Evolutionary conservation across 1,139 yeast genomes (phyloP), one percentile per base, ranked within the genome.

Genomic region (Sugiyamaella japonica): DNA sequence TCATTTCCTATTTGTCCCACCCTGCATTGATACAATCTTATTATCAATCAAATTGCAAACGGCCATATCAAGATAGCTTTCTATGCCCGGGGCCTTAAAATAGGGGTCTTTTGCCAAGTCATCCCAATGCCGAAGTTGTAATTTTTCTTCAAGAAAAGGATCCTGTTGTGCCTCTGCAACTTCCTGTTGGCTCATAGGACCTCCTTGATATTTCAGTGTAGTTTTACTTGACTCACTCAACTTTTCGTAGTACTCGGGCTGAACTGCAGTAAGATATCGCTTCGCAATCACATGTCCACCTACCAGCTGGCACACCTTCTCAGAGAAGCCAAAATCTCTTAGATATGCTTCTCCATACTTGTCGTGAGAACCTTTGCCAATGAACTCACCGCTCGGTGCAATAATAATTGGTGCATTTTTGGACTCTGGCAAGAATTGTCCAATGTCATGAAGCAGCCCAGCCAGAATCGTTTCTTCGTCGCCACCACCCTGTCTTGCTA

Each of bases 281-380:
- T 57, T 57, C 12, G 59, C 58, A 23, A 38, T 41, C 10, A 57
- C 59, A 45, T 57, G 59, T 4, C 56, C 59, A 7, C 59, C 59
- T 12, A 57, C 59, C 28, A 57, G 34, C 37, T 56, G 55, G 41
- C 59, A 57, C n/a, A 56, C 54, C 40, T 57, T 57, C 17, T 57
- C 59, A 23, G 46, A 46, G 47, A 57, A 57, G 8, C 59, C 59
- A 48, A 57, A 57, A n/a, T 50, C 55, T n/a, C 60, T 41, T 31
- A 58, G 37, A 23, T 58, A 58, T 1, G 53, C 50, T 23, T 58
- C 61, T 5, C 61, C 61, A 16, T 46, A 52, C 48, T 47, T 48
- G 13, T 54, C 59, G 34, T 57, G 59, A n/a, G 59, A 48, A 10
- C 52, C 59, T 15, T 48, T 44, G 25, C 23, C 28, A 16, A 37